Evolutionary conservation across 768 basidiomycete genomes (phyloP).

Genomic region (Mycena maculata): DNA sequence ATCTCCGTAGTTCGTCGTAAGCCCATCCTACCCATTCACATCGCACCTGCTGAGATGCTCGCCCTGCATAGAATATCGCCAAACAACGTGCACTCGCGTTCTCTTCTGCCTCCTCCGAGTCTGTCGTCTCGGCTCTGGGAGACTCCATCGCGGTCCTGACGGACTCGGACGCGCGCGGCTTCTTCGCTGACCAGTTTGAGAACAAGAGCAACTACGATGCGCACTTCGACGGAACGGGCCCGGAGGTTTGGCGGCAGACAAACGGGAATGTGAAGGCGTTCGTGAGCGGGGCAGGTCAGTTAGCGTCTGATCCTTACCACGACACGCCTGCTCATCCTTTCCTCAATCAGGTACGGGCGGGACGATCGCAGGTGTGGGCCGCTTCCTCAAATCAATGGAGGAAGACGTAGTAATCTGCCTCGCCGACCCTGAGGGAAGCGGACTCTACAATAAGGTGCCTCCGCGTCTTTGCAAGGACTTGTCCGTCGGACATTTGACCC

Average conservation of each 20-base stretch:
- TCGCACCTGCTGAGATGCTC: not conserved
- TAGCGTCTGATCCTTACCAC: not conserved
- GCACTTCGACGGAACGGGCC: constrained; percentile 90
- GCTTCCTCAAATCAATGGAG: constrained; percentile 81
- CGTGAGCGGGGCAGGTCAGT: constrained; percentile 86
- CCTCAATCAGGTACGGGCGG: constrained; percentile 87
- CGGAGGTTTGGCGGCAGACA: constrained; percentile 95
- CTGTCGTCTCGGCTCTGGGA: constrained; percentile 66
- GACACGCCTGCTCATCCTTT: too few species aligned
- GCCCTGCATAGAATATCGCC: constrained; percentile 80
- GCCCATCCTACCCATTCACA: constrained; percentile 34
- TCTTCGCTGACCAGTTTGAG: constrained; percentile 99
- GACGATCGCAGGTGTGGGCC: constrained; percentile 88
- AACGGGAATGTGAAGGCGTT: constrained; percentile 86
- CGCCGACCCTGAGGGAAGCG: constrained; percentile 94
- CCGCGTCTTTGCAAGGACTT: not conserved
- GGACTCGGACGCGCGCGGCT: constrained; percentile 62
- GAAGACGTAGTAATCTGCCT: constrained; percentile 76
- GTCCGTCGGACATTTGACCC: not conserved
- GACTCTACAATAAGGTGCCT: constrained; percentile 90
- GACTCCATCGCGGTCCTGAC: constrained; percentile 56
- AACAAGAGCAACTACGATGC: constrained; percentile 92
- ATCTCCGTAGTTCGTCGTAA: constrained; percentile 68
- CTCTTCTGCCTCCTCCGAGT: constrained; percentile 58
- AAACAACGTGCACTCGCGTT: constrained; percentile 82